These are phyloP conservation scores for Colletotrichum phormii DNA, from an alignment of 2,329 filamentous ascomycete species.

Conservation along the genomic window DNA sequence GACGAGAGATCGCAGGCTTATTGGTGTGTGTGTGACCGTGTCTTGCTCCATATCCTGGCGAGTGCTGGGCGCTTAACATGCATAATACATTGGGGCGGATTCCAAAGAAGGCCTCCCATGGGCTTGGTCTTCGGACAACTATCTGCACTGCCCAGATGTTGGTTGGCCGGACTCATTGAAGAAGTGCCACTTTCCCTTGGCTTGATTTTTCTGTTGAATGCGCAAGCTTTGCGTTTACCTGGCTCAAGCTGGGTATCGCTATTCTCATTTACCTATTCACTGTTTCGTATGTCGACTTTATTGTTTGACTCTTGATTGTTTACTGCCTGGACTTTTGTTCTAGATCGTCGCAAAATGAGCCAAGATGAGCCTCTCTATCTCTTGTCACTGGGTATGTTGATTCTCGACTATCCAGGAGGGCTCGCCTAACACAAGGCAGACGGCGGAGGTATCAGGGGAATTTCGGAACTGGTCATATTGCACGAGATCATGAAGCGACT, in stretches of 20 bases:
- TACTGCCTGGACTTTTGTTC: not conserved
- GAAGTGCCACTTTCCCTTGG: not conserved
- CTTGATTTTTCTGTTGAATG: not conserved
- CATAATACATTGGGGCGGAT: not conserved
- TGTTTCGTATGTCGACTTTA: not conserved
- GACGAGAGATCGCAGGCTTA: not conserved
- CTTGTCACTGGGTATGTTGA: constrained; percentile 28
- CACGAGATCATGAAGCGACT: constrained; percentile 42
- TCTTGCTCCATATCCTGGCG: not conserved
- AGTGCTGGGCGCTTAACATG: constrained; percentile 19
- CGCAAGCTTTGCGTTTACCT: not conserved
- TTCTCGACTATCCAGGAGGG: too few relatives aligned
- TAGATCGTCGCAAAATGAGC: not conserved
- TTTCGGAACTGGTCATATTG: constrained; percentile 43
- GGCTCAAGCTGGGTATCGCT: not conserved
- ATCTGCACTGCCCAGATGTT: not conserved
- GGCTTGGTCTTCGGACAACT: not conserved
- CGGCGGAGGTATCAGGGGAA: constrained; percentile 24
- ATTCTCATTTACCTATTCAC: not conserved
- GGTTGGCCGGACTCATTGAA: not conserved
- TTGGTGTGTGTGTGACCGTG: constrained; percentile 5
- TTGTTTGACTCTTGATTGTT: not conserved
- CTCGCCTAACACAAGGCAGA: not conserved
- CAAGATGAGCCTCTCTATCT: constrained; percentile 29
- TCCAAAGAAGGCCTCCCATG: not conserved